Percentiles rank a stretch among this genome's conserved stretches.
These are phyloP conservation scores for Eucalyptus lansdowneana DNA, from an alignment of 345 rosid genomes.

Conservation along the genomic window DNA sequence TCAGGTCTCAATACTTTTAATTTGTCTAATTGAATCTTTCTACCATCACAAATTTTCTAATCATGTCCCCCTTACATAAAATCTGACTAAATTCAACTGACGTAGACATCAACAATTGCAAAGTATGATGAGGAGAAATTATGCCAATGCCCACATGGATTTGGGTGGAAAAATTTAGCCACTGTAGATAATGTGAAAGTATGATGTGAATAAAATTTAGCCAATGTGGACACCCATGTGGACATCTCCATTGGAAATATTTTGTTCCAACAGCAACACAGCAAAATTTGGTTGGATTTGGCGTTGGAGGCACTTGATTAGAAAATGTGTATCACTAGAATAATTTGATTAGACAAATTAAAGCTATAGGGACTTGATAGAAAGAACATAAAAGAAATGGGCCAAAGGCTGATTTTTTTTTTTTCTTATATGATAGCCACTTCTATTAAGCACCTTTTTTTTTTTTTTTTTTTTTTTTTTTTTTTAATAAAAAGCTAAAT, in stretches of 20 bases:
- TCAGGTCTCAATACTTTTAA: not conserved
- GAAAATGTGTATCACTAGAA: not conserved
- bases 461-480: not conserved
- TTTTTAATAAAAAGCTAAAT: not conserved
- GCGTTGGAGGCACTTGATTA: not conserved
- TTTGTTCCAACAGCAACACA: not conserved
- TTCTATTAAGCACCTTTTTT: not conserved
- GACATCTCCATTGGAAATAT: not conserved
- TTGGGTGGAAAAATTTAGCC: not conserved
- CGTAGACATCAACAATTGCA: not conserved
- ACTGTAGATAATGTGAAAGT: not conserved
- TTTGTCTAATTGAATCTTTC: not conserved
- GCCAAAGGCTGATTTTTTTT: not conserved
- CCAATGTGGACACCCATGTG: not conserved
- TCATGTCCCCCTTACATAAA: rapidly evolving
- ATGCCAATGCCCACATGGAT: not conserved
- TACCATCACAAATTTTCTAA: not conserved
- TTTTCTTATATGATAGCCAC: not conserved
- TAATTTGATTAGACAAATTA: not conserved
- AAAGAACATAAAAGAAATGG: not conserved
- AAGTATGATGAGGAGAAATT: not conserved
- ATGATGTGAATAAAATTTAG: not conserved
- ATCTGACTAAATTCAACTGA: not conserved
- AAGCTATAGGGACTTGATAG: not conserved
- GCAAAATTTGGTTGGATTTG: not conserved